These are phyloP conservation scores for Epithele typhae DNA, from an alignment of 768 basidiomycete genomes.

Conservation along the genomic window DNA sequence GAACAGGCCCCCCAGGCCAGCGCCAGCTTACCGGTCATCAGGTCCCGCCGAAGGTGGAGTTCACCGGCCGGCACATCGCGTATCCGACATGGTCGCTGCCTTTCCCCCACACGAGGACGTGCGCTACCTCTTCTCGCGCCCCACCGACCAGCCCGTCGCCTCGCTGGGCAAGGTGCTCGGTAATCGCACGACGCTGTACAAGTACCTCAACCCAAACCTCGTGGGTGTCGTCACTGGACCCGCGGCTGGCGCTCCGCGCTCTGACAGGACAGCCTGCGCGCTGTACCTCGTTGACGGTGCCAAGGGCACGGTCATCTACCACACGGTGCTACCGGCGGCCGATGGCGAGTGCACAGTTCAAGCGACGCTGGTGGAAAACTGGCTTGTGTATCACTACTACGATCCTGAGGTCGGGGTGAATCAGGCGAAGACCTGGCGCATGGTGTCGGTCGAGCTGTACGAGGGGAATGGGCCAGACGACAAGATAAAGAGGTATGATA, in stretches of 20 bases:
- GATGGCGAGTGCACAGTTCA: constrained; percentile 57
- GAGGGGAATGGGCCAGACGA: constrained; percentile 69
- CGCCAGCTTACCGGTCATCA: constrained; percentile 57
- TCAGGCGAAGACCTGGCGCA: constrained; percentile 59
- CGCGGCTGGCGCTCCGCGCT: constrained; percentile 15
- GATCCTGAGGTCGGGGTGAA: constrained; percentile 48
- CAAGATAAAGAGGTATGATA: constrained; percentile 63
- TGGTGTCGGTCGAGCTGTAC: constrained; percentile 86
- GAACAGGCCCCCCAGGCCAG: constrained; percentile 36
- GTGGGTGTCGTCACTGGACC: constrained; percentile 59
- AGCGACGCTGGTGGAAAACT: constrained; percentile 77
- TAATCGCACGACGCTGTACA: constrained; percentile 86
- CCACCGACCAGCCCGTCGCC: constrained; percentile 55
- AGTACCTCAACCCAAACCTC: constrained; percentile 86
- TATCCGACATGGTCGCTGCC: constrained; percentile 64
- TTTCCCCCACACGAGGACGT: constrained; percentile 56
- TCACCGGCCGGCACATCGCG: constrained; percentile 45
- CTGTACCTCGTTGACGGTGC: constrained; percentile 76
- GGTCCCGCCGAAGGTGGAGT: constrained; percentile 36
- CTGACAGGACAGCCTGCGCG: constrained; percentile 38
- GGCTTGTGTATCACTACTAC: constrained; percentile 88
- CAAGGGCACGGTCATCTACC: constrained; percentile 76
- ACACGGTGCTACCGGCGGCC: constrained; percentile 46
- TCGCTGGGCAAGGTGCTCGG: constrained; percentile 82
- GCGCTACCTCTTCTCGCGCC: constrained; percentile 43